A percentile compares a stretch with the other conserved stretches of the same genome.
Conservation (phyloP, 371 early-diverging fungal species). For the Paraphysoderma sedebokerense region DNA sequence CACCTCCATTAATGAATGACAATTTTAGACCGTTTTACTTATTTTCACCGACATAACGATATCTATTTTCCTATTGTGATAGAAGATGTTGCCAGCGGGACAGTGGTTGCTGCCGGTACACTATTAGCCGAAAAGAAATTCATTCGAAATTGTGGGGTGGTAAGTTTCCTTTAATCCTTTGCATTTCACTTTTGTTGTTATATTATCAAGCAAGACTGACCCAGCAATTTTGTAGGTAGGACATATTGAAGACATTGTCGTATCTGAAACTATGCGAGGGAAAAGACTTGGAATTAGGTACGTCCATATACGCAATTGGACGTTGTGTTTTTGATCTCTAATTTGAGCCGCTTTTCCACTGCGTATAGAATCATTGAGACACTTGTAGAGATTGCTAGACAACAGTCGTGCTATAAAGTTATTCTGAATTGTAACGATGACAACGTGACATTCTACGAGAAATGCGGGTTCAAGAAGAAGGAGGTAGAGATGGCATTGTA, state of each 20-base stretch:
- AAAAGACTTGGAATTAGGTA: conserved; percentile 51
- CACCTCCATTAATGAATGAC: neutral
- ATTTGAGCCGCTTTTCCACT: neutral
- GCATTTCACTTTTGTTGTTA: too few species aligned
- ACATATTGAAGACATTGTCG: conserved; percentile 89
- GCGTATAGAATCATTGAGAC: neutral
- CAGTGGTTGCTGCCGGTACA: conserved; percentile 75
- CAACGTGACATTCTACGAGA: conserved; percentile 83
- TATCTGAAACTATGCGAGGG: conserved; percentile 77
- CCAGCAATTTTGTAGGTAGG: too few species aligned
- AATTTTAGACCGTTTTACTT: conserved; percentile 40
- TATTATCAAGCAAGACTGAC: too few species aligned
- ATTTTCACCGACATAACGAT: conserved; percentile 41
- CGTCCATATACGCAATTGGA: conserved; percentile 6
- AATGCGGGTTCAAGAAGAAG: conserved; percentile 74
- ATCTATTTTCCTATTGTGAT: conserved; percentile 58
- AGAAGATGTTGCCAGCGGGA: conserved; percentile 31
- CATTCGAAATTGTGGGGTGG: conserved; percentile 65
- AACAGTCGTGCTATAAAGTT: conserved; percentile 8
- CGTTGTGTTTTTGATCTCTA: conserved; percentile 7
- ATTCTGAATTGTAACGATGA: conserved; percentile 69
- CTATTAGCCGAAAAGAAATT: conserved; percentile 93
- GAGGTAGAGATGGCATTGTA: conserved; percentile 70
- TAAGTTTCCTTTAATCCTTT: too few species aligned
- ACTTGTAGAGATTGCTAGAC: neutral